A percentile compares a stretch with the other conserved stretches of the same genome.
phyloP scores from a whole-genome alignment of 2,329 filamentous ascomycete genomes.

The Alternaria infectoria region DNA sequence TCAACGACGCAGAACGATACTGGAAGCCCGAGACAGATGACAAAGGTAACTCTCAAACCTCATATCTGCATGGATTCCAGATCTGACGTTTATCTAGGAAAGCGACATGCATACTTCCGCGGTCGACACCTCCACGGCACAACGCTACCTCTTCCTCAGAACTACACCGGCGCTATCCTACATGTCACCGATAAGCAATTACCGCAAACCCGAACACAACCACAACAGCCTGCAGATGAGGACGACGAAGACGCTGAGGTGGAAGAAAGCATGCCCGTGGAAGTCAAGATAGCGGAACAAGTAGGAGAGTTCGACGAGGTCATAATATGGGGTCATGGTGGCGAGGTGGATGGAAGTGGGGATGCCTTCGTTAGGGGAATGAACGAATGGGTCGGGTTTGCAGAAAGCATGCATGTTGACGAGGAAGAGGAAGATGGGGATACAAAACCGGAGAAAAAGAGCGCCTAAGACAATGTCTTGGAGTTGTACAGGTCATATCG shows the following conservation, averaged over 20 bases:
- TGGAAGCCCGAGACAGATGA: constrained; percentile 67
- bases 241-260: constrained; percentile 23
- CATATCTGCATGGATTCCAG: not conserved
- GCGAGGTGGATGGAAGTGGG: constrained; percentile 62
- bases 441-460: not conserved
- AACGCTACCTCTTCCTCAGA: constrained; percentile 69
- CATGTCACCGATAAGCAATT: constrained; percentile 36
- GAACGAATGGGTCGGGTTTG: constrained; percentile 79
- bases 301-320: constrained; percentile 75
- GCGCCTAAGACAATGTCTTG: not conserved
- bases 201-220: constrained; percentile 12
- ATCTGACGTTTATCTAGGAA: not conserved
- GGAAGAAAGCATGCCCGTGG: constrained; percentile 26
- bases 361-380: constrained; percentile 78
- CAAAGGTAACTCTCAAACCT: constrained; percentile 14
- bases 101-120: constrained; percentile 53
- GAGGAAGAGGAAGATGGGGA: constrained; percentile 6
- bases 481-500: not conserved
- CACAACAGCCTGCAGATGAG: constrained; percentile 14
- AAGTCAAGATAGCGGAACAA: constrained; percentile 61
- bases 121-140: constrained; percentile 79
- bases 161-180: constrained; percentile 64
- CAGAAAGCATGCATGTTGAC: constrained; percentile 59
- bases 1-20: constrained; percentile 68
- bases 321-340: constrained; percentile 85